These are phyloP conservation scores for Stagonosporopsis tanaceti DNA, from an alignment of 2,329 filamentous ascomycete species.

Conservation along the genomic window DNA sequence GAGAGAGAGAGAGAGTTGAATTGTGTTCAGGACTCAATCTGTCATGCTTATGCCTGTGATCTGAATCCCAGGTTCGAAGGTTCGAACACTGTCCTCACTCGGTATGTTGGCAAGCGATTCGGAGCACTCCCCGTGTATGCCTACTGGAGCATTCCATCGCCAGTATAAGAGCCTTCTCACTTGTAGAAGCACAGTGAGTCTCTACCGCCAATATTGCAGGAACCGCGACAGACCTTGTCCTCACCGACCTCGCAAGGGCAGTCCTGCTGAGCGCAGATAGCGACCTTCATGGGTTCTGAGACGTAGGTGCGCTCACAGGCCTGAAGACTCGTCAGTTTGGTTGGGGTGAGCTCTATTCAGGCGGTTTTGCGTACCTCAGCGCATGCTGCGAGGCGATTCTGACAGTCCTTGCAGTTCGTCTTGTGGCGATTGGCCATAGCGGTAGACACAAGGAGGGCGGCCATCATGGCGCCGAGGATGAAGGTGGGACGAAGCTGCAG, in stretches of 20 bases:
- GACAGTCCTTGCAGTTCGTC: neutral
- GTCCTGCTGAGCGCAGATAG: neutral
- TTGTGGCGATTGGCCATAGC: neutral
- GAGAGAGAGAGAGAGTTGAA: neutral
- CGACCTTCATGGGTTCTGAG: neutral
- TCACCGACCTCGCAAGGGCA: constrained; percentile 6
- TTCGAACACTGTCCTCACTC: neutral
- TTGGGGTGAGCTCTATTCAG: neutral
- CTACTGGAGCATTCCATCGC: neutral
- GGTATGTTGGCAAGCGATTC: neutral
- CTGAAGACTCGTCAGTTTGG: neutral
- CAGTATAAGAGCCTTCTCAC: neutral
- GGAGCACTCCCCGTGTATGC: neutral
- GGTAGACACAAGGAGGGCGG: neutral
- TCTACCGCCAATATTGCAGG: neutral
- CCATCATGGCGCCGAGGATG: neutral
- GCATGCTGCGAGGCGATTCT: neutral
- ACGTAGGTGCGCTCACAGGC: neutral
- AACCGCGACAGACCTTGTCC: neutral
- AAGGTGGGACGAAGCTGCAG: neutral
- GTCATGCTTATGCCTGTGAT: neutral
- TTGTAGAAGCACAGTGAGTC: neutral
- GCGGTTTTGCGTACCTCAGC: neutral
- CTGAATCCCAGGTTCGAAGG: neutral
- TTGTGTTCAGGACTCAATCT: neutral